Evolutionary conservation across 2,329 filamentous ascomycete genomes (phyloP).

Genomic region (Alternaria tenuissima): DNA sequence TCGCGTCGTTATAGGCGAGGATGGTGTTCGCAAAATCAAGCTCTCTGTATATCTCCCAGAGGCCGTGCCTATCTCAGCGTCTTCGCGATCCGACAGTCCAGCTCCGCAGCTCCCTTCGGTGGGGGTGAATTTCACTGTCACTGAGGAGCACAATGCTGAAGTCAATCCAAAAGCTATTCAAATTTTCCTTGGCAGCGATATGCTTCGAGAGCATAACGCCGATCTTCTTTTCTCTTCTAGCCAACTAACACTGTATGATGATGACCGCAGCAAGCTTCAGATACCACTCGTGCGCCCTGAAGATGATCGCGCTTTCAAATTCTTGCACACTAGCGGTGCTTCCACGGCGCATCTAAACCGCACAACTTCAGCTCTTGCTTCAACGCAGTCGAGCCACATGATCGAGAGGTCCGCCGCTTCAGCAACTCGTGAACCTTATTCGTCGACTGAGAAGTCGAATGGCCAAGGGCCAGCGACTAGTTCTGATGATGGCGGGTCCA

Average conservation of each 20-base stretch:
- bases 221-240: conserved; percentile 94
- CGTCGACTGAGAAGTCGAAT: conserved; percentile 20
- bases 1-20: conserved; percentile 70
- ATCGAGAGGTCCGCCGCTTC: conserved; percentile 11
- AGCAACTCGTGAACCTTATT: conserved; percentile 12
- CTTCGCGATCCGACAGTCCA: conserved; percentile 75
- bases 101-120: conserved; percentile 83
- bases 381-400: conserved; percentile 7
- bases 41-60: conserved; percentile 90
- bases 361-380: conserved; percentile 2
- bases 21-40: conserved; percentile 73
- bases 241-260: conserved; percentile 84
- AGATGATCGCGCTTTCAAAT: conserved; percentile 81
- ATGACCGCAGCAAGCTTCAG: conserved; percentile 84
- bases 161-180: conserved; percentile 71
- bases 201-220: conserved; percentile 83
- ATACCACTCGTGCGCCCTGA: conserved; percentile 94
- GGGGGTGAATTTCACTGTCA: conserved; percentile 78
- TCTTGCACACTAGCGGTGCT: conserved; percentile 65
- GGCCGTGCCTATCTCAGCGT: conserved; percentile 80
- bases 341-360: conserved; percentile 7
- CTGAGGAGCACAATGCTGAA: conserved; percentile 62
- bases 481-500: conserved; percentile 43
- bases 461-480: conserved; percentile 22
- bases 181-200: conserved; percentile 89